phyloP scores from a whole-genome alignment of 148 eudicot genomes.

The Vaccinium darrowii region DNA sequence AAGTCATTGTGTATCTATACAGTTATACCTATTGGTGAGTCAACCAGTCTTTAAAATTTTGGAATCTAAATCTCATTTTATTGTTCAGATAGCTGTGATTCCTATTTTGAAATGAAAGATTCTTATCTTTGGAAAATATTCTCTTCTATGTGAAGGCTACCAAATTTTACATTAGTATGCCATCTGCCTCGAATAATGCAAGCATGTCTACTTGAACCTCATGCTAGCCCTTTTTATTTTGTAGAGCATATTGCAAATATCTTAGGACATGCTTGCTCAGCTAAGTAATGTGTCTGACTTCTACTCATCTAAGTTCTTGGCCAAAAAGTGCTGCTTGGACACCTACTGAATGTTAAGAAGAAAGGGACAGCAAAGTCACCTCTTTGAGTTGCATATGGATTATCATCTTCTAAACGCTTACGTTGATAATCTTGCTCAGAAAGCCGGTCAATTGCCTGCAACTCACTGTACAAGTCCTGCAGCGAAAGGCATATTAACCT shows the following conservation, averaged over 20 bases:
- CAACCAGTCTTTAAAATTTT: too few species aligned
- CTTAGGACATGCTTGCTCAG: background rate
- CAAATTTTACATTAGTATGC: background rate
- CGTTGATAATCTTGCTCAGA: slow-evolving; percentile 47
- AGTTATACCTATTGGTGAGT: too few species aligned
- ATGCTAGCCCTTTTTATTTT: background rate
- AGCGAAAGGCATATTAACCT: slow-evolving; percentile 1
- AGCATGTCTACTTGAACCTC: background rate
- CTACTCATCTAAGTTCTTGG: background rate
- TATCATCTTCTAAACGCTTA: slow-evolving; percentile 39
- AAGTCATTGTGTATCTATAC: too few species aligned
- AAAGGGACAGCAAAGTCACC: slow-evolving; percentile 25
- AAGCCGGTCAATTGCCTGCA: slow-evolving; percentile 42
- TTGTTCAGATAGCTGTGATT: too few species aligned
- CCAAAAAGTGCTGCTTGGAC: background rate
- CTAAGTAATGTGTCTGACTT: background rate
- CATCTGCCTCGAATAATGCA: background rate
- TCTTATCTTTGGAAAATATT: background rate
- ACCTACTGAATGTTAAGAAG: background rate
- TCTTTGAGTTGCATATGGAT: slow-evolving; percentile 42
- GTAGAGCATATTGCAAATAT: background rate
- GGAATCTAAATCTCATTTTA: too few species aligned
- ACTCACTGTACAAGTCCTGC: slow-evolving; percentile 63
- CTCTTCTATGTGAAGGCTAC: background rate
- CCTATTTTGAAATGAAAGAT: too few species aligned